These are phyloP conservation scores for Vigna reflexopilosa DNA, from an alignment of 306 rosid species.

Conservation along the genomic window DNA sequence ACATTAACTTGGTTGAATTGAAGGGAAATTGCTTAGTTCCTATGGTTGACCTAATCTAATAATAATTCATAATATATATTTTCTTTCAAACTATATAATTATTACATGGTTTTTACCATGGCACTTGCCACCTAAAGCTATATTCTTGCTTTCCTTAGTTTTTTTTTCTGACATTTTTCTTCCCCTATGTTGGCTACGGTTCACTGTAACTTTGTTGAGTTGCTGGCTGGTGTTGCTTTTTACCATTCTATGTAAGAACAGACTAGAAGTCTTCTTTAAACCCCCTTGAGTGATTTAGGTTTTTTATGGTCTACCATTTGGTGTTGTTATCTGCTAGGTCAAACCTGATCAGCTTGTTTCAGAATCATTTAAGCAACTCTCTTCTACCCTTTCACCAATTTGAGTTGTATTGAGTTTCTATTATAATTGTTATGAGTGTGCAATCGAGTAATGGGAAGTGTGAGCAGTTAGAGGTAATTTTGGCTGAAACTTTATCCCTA, in stretches of 20 bases:
- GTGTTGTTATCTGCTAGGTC: not conserved
- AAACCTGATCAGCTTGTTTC: constrained; percentile 32
- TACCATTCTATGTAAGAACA: constrained; percentile 30
- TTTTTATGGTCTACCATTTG: constrained; percentile 9
- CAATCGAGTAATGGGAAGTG: not conserved
- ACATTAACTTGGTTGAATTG: constrained; percentile 23
- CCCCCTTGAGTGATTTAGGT: not conserved
- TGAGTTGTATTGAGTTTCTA: constrained; percentile 6
- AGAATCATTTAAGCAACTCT: constrained; percentile 14
- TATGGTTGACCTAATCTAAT: constrained; percentile 18
- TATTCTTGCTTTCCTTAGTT: not conserved
- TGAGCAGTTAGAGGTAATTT: not conserved
- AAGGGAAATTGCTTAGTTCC: not conserved
- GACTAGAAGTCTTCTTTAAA: not conserved
- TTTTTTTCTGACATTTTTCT: not conserved
- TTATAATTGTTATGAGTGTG: constrained; percentile 33
- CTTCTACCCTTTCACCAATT: constrained; percentile 3
- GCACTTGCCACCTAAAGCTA: not conserved
- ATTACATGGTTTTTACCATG: not conserved
- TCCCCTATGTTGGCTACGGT: not conserved
- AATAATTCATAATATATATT: not conserved
- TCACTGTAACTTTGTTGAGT: constrained; percentile 8
- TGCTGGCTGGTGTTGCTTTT: not conserved
- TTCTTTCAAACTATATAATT: constrained; percentile 10
- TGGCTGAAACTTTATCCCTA: constrained; percentile 22